Evolutionary conservation across 441 rosid genomes (phyloP), one percentile per base, ranked within the genome.

Genomic region (Biscutella auriculata): DNA sequence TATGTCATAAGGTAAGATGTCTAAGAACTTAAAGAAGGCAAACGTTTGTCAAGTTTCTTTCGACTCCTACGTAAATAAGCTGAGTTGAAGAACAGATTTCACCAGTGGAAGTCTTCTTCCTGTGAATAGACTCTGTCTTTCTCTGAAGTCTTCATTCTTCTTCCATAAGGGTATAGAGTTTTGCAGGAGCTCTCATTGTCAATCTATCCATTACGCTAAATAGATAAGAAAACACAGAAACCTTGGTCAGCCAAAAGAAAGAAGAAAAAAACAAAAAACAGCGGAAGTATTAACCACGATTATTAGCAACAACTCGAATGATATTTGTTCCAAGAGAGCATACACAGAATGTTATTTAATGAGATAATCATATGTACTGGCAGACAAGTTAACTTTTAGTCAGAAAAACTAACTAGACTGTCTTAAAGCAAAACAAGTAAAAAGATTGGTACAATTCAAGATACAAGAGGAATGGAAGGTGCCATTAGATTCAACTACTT

Each of bases 31-130:
- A 55, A 56, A 62, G 39, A 63, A 68, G 54, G 49, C 25, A 49
- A 61, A 68, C 57, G 72, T 40, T 33, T 48, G 62, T 61, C 58
- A 41, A 68, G 67, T 55, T 68, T 62, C 59, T 56, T 68, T 48
- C 49, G 67, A 57, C 64, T 57, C 48, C 49, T 62, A 62, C 11
- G 26, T 43, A 54, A 55, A 23, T 48, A 55, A 62, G 63, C 53
- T 61, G 63, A 62, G 63, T 62, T 49, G 54, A 62, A 56, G 63
- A 68, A 47, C 63, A 48, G 23, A 62, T 55, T 58, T 68, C 67
- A 67, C 65, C 66, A 41, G 56, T 33, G 32, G 32, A 16, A 53
- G 61, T 23, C 45, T 59, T 53, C 44, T 53, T 44, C 60, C 43
- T 37, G 16, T 37, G 49, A 45, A 35, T 27, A 63, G 37, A 60